Base-by-base conservation (phyloP, 2,329 filamentous ascomycete species). In the Chaetomium sp. region DNA sequence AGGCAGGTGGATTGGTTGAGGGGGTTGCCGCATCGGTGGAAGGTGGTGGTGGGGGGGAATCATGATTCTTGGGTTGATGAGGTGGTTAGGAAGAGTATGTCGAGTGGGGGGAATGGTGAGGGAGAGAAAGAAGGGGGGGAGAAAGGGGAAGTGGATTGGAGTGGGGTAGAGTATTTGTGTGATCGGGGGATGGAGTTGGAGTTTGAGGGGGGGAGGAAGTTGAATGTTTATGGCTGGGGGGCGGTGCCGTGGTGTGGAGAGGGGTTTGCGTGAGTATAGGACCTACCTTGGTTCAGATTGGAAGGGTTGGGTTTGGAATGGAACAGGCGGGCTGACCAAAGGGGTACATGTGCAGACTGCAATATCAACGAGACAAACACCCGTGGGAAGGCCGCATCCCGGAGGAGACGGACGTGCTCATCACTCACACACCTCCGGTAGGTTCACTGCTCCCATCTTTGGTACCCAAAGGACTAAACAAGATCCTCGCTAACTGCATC, bases 61-160 rank as follows among this genome's bases (percentile, higher is more conserved):
- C 92, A 96, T 69, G 92, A 96, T 67, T 86, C 83, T 64, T 95
- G 84, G 75, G 87, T 95, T 59, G 92, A 95, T 69, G 84, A 82
- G 11, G 79, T 88, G 4, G 70, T 69, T 12, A 71, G 77, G 8
- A 75, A 79, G 49, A 84, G 77, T 76, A 14, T 41, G 48, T 37
- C 83, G 84, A 10, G 79, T 88, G 2, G 70, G 69, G 11, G 71
- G 76, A 46, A 84, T 77, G 19, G 27, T 14, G 67, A 74, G n/a
- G 71, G 73, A 1, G 69, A 69, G 14, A 12, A 72, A 74, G 70
- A 69, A 76, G 9, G 38, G 47, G 37, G 83, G 84, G 11, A 79
- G 88, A 2, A 70, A 69, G 11, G 71, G 76, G 70, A 69, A 35
- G 76, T 91, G 12, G 76, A 89, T 63, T 84, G 89, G 74, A 84